A percentile compares a stretch with the other conserved stretches of the same genome.
phyloP scores from a whole-genome alignment of 2,329 filamentous ascomycete species.

The Fusarium mangiferae region DNA sequence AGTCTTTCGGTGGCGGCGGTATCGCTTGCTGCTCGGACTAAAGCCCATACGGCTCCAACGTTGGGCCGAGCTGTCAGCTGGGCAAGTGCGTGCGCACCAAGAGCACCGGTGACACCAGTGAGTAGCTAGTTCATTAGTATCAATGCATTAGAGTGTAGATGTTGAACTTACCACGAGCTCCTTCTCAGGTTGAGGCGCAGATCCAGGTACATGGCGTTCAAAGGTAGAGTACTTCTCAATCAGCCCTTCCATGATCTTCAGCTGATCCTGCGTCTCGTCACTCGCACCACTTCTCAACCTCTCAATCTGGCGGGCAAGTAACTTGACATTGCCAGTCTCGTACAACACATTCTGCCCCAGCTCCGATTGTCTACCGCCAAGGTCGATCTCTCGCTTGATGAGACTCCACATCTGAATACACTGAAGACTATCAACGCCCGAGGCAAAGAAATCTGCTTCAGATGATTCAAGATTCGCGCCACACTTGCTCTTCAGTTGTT shows the following conservation, averaged over 20 bases:
- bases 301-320: constrained; percentile 36
- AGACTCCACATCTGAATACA: constrained; percentile 64
- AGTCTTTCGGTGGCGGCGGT: constrained; percentile 16
- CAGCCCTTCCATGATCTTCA: constrained; percentile 48
- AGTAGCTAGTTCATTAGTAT: constrained; percentile 51
- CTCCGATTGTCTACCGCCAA: constrained; percentile 52
- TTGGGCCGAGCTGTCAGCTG: constrained; percentile 67
- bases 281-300: constrained; percentile 35
- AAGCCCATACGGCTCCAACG: constrained; percentile 59
- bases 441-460: constrained; percentile 64
- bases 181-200: constrained; percentile 37
- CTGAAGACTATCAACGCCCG: constrained; percentile 68
- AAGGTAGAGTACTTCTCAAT: constrained; percentile 54
- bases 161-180: constrained; percentile 46
- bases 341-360: constrained; percentile 68
- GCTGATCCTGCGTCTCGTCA: constrained; percentile 34
- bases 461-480: background rate
- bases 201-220: constrained; percentile 34
- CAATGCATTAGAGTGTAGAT: rapidly evolving
- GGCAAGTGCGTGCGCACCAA: constrained; percentile 68
- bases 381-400: constrained; percentile 62
- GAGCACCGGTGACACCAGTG: constrained; percentile 70
- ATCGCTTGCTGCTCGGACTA: constrained; percentile 30
- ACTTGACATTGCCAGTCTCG: constrained; percentile 54
- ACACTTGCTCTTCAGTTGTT: constrained; percentile 47